These are phyloP conservation scores for Cynara cardunculus DNA, from an alignment of 129 eudicot species.

Conservation along the genomic window DNA sequence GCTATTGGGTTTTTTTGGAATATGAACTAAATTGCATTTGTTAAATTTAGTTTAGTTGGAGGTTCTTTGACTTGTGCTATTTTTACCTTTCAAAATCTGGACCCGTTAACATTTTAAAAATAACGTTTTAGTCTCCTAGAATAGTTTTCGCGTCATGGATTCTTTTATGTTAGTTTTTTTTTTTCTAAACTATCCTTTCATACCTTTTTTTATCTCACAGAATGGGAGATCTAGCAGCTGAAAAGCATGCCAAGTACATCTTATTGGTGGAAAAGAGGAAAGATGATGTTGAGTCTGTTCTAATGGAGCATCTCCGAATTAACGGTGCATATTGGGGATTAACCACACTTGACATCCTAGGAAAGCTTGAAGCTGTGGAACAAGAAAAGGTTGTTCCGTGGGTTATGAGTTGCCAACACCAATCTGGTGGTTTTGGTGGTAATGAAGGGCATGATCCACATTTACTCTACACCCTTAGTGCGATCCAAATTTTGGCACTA, in stretches of 20 bases:
- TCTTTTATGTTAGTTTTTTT: not conserved
- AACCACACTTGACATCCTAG: conserved; percentile 72
- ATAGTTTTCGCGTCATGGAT: not conserved
- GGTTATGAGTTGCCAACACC: conserved; percentile 93
- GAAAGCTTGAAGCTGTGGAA: conserved; percentile 68
- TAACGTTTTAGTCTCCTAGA: not conserved
- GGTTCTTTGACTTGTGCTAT: not conserved
- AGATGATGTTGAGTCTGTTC: conserved; percentile 62
- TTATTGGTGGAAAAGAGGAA: conserved; percentile 68
- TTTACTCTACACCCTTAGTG: conserved; percentile 70
- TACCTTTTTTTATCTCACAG: conserved; percentile 8
- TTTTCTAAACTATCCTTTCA: not conserved
- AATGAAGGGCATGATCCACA: conserved; percentile 94
- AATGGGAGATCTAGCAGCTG: conserved; percentile 73
- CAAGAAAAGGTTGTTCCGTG: conserved; percentile 74
- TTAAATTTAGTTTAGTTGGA: not conserved
- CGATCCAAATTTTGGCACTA: conserved; percentile 76
- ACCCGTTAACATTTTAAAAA: not conserved
- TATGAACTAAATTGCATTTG: not conserved
- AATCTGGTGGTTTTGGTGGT: conserved; percentile 96
- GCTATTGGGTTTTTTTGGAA: not conserved
- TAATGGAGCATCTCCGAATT: conserved; percentile 80
- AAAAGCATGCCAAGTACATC: conserved; percentile 67
- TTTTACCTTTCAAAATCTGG: not conserved
- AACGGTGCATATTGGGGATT: conserved; percentile 98